These are phyloP conservation scores for Microsporum audouinii DNA, from an alignment of 2,329 filamentous ascomycete genomes.

Conservation along the genomic window DNA sequence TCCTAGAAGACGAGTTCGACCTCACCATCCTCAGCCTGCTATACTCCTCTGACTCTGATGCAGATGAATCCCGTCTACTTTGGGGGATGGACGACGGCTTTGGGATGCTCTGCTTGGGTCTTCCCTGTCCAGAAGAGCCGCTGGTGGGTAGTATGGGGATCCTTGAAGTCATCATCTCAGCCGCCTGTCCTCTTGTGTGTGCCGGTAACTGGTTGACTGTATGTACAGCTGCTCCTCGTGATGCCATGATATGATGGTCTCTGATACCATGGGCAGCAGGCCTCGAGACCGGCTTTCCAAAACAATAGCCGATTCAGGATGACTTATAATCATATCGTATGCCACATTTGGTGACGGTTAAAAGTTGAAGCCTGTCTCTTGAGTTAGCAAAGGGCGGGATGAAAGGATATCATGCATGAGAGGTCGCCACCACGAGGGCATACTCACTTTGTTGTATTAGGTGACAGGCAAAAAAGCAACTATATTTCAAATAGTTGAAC, in stretches of 20 bases:
- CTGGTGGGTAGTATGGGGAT: constrained; percentile 16
- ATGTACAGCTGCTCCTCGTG: constrained; percentile 23
- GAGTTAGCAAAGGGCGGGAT: constrained; percentile 1
- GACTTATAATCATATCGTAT: constrained; percentile 25
- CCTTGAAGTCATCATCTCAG: constrained; percentile 18
- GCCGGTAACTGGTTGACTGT: constrained; percentile 23
- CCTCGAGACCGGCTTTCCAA: constrained; percentile 20
- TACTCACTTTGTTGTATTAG: not conserved
- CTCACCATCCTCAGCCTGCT: not conserved
- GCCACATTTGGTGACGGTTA: constrained; percentile 4
- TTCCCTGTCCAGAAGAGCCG: constrained; percentile 14
- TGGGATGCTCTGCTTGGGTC: constrained; percentile 22
- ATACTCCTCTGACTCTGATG: constrained; percentile 22
- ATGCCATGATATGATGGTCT: constrained; percentile 26
- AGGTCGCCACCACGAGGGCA: constrained; percentile 1
- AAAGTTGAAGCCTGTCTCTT: constrained; percentile 6
- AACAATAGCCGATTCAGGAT: constrained; percentile 17
- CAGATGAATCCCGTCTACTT: constrained; percentile 20
- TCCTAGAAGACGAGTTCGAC: constrained; percentile 12
- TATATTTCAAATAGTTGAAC: not conserved
- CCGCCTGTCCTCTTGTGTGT: constrained; percentile 18
- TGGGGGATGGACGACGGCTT: constrained; percentile 18
- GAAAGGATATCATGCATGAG: not conserved
- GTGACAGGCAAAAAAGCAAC: not conserved
- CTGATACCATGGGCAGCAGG: constrained; percentile 13